Evolutionary conservation across 2,329 filamentous ascomycete genomes (phyloP).

Genomic region (Trichoderma koningii): DNA sequence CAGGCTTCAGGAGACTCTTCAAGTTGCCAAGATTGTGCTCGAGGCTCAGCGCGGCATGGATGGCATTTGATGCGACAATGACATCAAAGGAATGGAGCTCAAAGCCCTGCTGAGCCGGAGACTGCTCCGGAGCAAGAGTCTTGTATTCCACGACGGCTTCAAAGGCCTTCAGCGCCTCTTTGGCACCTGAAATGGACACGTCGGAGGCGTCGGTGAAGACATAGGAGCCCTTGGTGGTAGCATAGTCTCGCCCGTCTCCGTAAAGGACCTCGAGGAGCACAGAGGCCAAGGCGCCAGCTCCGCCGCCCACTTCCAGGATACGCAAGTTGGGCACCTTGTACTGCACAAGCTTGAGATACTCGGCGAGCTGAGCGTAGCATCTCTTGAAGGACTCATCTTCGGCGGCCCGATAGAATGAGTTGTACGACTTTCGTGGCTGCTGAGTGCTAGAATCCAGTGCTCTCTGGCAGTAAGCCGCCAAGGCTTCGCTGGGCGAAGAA

Average conservation of each 20-base stretch:
- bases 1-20: slow-evolving; percentile 21
- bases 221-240: slow-evolving; percentile 35
- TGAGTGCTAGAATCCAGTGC: background rate
- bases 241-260: slow-evolving; percentile 28
- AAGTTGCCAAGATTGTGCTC: slow-evolving; percentile 13
- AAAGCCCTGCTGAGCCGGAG: slow-evolving; percentile 28
- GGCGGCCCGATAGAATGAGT: slow-evolving; percentile 2
- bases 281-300: slow-evolving; percentile 39
- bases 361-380: slow-evolving; percentile 24
- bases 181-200: slow-evolving; percentile 33
- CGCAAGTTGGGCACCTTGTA: slow-evolving; percentile 41
- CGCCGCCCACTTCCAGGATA: slow-evolving; percentile 45
- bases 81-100: slow-evolving; percentile 29
- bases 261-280: slow-evolving; percentile 33
- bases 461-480: slow-evolving; percentile 15
- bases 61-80: slow-evolving; percentile 35
- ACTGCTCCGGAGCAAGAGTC: slow-evolving; percentile 31
- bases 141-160: slow-evolving; percentile 30
- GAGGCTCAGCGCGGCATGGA: slow-evolving; percentile 15
- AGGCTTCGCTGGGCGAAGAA: slow-evolving; percentile 4
- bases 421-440: background rate
- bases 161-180: slow-evolving; percentile 25
- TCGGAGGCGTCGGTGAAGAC: slow-evolving; percentile 44
- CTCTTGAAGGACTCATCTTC: slow-evolving; percentile 20
- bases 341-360: slow-evolving; percentile 28